phyloP scores from a whole-genome alignment of 139 green algal genomes.

The Eudorina sp. region DNA sequence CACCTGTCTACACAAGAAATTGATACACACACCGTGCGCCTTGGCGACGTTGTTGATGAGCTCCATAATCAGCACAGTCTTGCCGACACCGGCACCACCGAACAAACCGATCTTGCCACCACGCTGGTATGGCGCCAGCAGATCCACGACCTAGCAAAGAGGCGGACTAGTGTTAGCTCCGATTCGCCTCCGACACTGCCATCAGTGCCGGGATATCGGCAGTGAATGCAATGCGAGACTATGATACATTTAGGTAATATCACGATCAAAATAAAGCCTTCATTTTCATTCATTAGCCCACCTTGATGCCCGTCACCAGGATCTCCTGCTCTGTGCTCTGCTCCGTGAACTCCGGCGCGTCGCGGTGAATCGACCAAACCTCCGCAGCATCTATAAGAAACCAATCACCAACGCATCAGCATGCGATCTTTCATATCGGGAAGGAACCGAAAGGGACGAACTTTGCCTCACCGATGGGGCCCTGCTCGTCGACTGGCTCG shows the following conservation, averaged over 20 bases:
- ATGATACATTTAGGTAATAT: no score
- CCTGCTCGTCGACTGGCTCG: slow-evolving; percentile 98
- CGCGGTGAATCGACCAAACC: slow-evolving; percentile 94
- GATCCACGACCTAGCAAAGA: slow-evolving; percentile 92
- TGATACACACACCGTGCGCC: slow-evolving; percentile 87
- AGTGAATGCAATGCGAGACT: no score
- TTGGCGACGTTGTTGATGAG: slow-evolving; percentile 99
- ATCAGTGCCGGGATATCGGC: no score
- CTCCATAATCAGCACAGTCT: slow-evolving; percentile 99
- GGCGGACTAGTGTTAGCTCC: neutral
- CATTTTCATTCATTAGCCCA: no score
- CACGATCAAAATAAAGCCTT: no score
- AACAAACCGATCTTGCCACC: slow-evolving; percentile 99
- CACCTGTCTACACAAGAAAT: neutral
- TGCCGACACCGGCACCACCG: slow-evolving; percentile 98
- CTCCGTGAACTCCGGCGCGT: slow-evolving; percentile 95
- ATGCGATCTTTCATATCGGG: neutral
- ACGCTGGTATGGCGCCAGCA: slow-evolving; percentile 98
- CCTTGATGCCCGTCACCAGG: slow-evolving; percentile 99
- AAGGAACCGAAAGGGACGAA: neutral
- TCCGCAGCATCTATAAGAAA: slow-evolving; percentile 86
- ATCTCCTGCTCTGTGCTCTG: slow-evolving; percentile 98
- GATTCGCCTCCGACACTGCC: neutral
- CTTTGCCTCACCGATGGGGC: slow-evolving; percentile 86
- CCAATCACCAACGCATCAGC: neutral